Base-by-base conservation (phyloP, 768 basidiomycete species). In the Mycena pura region DNA sequence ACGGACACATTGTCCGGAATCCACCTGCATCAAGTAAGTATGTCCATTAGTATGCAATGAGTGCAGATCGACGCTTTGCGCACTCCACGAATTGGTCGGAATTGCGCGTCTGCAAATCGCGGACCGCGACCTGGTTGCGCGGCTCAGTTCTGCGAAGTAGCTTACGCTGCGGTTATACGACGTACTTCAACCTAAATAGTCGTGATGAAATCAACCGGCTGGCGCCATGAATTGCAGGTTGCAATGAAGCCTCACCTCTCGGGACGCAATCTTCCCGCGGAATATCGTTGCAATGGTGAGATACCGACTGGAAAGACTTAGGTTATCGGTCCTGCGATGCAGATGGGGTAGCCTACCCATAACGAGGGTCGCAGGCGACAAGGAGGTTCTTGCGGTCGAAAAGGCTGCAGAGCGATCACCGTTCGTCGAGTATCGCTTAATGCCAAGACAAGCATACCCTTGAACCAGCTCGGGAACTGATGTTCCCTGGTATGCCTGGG, bases 1-100 rank as follows among this genome's bases (percentile, higher is more conserved):
- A 93, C 87, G 0, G 92, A 94, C 9, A 95, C 89, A 63, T 95
- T 94, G 74, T 94, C 93, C 7, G 93, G 93, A 65, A 95, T 93
- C 93, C 93, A 93, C 67, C 90, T 92, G 55, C 50, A 4, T 40
- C 43, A 21, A 45, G 39, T 68, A 28, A 65, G 53, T 45, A 32
- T 45, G 13, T 31, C 55, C 14, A 39, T 11, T 10, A 43, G 32
- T 7, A 27, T 47, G 25, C n/a, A n/a, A n/a, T n/a, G n/a, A n/a
- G n/a, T n/a, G n/a, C n/a, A n/a, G n/a, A n/a, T n/a, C n/a, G n/a
- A n/a, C n/a, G n/a, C n/a, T 5, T 5, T 9, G 76, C 87, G 59
- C 73, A 93, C 90, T 95, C 92, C 17, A 94, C 92, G 65, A 95
- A 95, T 38, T 85, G 82, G 49, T 77, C 73, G 5, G 91, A 90